These are phyloP conservation scores for Triticum dicoccoides DNA, from an alignment of 176 grass and related monocot genomes.

Conservation along the genomic window DNA sequence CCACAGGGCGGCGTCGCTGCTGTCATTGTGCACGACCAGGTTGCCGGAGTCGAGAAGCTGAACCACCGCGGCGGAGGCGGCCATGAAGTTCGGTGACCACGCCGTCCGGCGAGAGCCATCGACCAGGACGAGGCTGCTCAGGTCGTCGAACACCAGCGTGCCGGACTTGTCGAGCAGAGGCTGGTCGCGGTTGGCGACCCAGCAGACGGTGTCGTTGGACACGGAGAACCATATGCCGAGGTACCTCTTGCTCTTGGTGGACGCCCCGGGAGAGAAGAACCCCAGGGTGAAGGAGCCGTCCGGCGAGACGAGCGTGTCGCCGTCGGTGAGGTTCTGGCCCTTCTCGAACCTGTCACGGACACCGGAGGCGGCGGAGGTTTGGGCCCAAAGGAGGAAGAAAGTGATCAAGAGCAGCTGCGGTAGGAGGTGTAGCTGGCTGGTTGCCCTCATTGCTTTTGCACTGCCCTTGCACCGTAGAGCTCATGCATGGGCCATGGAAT, in stretches of 20 bases:
- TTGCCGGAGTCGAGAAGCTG: conserved; percentile 2
- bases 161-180: background rate
- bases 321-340: conserved; percentile 25
- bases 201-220: background rate
- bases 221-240: conserved; percentile 24
- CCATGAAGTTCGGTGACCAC: background rate
- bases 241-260: conserved; percentile 27
- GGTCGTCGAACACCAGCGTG: background rate
- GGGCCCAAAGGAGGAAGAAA: background rate
- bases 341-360: background rate
- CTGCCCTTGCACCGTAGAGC: background rate
- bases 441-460: background rate
- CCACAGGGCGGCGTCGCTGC: background rate
- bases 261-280: conserved; percentile 1
- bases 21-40: background rate
- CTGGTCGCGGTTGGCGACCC: conserved; percentile 10
- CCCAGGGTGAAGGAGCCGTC: conserved; percentile 18
- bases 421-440: background rate
- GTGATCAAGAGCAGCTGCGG: background rate
- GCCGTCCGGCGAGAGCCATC: background rate
- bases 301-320: background rate
- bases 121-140: background rate
- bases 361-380: background rate
- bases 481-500: background rate
- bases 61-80: background rate